These are phyloP conservation scores for Pythium dissotocum DNA, from an alignment of 352 stramenopile species.

Conservation along the genomic window DNA sequence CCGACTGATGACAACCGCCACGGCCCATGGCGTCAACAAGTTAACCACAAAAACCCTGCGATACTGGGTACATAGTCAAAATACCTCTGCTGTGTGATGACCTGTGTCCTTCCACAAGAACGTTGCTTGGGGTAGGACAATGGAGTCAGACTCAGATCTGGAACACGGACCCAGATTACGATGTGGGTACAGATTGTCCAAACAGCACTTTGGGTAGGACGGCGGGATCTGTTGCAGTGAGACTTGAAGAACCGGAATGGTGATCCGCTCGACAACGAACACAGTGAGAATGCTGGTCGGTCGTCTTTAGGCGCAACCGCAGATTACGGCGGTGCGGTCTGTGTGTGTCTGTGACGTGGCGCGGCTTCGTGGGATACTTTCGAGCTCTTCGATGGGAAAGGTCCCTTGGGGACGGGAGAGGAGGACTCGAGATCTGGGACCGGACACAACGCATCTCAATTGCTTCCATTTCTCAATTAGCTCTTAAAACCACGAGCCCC, in stretches of 20 bases:
- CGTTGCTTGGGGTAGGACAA: slow-evolving; percentile 7
- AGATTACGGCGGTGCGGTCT: not conserved
- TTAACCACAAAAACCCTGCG: slow-evolving; percentile 5
- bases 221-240: not conserved
- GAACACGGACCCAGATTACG: not conserved
- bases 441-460: not conserved
- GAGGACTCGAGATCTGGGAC: not conserved
- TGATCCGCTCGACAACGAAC: not conserved
- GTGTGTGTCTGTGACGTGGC: not conserved
- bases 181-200: slow-evolving; percentile 5
- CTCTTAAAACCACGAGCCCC: not conserved
- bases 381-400: not conserved
- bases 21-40: slow-evolving; percentile 21
- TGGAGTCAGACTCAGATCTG: not conserved
- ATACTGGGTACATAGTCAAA: slow-evolving; percentile 3
- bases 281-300: not conserved
- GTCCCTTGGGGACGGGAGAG: not conserved
- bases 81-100: slow-evolving; percentile 7
- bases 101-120: slow-evolving; percentile 16
- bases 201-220: not conserved
- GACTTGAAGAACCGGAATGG: slow-evolving; percentile 19
- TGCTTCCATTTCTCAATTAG: slow-evolving; percentile 5
- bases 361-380: not conserved
- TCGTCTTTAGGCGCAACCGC: not conserved
- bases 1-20: slow-evolving; percentile 4